These are phyloP conservation scores for Cutaneotrichosporon cyanovorans DNA, from an alignment of 1,284 basidiomycete genomes.

Conservation along the genomic window DNA sequence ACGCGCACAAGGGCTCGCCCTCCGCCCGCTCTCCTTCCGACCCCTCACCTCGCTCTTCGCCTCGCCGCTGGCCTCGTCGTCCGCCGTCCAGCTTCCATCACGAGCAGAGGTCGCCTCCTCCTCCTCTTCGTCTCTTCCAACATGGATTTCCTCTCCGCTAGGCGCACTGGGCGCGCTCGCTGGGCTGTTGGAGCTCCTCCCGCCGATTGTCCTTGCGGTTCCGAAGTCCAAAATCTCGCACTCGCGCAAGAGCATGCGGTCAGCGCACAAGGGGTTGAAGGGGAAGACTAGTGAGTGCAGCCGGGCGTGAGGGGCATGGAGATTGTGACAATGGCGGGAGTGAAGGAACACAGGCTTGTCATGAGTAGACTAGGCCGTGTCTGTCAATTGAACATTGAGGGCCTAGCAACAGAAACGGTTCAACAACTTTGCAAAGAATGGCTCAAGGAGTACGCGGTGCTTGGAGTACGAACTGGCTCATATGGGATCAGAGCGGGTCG, in stretches of 20 bases:
- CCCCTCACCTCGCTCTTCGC: slow-evolving; percentile 26
- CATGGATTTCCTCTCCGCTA: slow-evolving; percentile 4
- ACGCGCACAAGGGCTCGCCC: slow-evolving; percentile 5
- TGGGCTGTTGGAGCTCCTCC: slow-evolving; percentile 62
- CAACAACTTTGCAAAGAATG: too few relatives aligned
- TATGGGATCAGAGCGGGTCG: too few relatives aligned
- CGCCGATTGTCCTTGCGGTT: slow-evolving; percentile 80
- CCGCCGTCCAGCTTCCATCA: slow-evolving; percentile 6
- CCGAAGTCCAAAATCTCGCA: slow-evolving; percentile 94
- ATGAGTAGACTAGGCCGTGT: too few relatives aligned
- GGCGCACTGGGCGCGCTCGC: slow-evolving; percentile 13
- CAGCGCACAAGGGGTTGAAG: slow-evolving; percentile 88
- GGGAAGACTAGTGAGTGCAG: slow-evolving; percentile 74
- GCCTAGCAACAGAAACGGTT: too few relatives aligned
- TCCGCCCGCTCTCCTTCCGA: slow-evolving; percentile 12
- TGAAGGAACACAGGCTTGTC: too few relatives aligned
- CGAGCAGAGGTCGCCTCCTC: neutral
- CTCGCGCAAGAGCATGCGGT: slow-evolving; percentile 88
- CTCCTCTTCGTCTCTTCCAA: neutral
- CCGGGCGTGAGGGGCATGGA: too few relatives aligned
- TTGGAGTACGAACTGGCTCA: too few relatives aligned
- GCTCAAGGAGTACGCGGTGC: too few relatives aligned
- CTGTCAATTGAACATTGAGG: too few relatives aligned
- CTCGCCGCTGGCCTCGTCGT: slow-evolving; percentile 16
- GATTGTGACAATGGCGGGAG: too few relatives aligned